Evolutionary conservation across 805 yeast species (phyloP), one percentile per base, ranked within the genome.

Genomic region (Yamadazyma philogaea): DNA sequence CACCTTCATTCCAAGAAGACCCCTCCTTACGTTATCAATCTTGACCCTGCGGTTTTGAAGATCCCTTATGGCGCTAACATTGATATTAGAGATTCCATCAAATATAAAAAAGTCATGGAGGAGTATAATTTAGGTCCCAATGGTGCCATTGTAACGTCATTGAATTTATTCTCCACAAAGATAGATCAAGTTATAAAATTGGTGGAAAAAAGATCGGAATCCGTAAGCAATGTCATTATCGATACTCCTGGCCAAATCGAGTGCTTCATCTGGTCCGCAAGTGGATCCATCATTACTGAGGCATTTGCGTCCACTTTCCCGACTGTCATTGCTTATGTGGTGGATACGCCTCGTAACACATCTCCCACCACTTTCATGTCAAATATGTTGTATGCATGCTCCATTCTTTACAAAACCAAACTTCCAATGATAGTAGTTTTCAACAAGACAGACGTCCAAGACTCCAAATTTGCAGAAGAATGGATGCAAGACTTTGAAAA

Each of bases 241-340:
- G 99, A 93, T 65, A 93, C 99, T 1, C 99, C 99, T 0, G 99
- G 99, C 10, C 99, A 93, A 65, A 93, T 93, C 48, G 99, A 93
- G 64, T 90, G 97, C 68, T 93, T 93, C 61, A 89, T 93, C 33
- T 93, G 99, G 99, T 83, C 95, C 35, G 99, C 99, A 0, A 86
- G 96, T 17, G 99, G 99, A 10, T 78, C 96, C 17, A 93, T 93
- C 48, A 85, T 93, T 45, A 91, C 98, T 0, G 99, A 93, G 60
- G 89, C 97, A 0, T 87, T 93, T 67, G 99, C 98, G 1, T 84
- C 96, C 0, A 81, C 95, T 3, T 87, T 88, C 61, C 99, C 99
- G 14, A 93, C 99, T 0, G 87, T 93, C 20, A 79, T 93, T 49
- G 98, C 98, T 0, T 93, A 93, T 61, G 83, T 93, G 48, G 93